Evolutionary conservation across 164 flowering plant genomes (phyloP), one percentile per base, ranked within the genome.

Genomic region (Brasenia schreberi): DNA sequence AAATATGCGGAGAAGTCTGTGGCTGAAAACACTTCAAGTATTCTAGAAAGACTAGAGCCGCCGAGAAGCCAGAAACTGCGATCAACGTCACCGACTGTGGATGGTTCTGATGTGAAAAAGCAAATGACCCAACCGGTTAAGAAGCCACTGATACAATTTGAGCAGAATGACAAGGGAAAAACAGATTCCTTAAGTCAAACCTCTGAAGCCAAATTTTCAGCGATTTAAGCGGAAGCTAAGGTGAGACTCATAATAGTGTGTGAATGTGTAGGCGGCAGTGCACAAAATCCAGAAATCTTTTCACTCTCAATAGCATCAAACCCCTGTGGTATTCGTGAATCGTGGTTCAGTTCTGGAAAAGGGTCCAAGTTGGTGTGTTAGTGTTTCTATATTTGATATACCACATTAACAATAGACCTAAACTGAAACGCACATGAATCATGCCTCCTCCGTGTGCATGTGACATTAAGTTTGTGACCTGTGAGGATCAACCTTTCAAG

Each of bases 31-130:
- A 89, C 95, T 42, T 84, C 87, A 58, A 83, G 85, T 72, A 92
- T 92, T 77, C 72, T 92, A 71, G 98, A 92, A 78, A 85, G 98
- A 67, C 78, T 92, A 60, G 98, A 88, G 72, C 73, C 69, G 23
- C 96, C 95, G 6, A 88, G 72, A 69, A 80, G 77, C 80, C 72
- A 77, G 64, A 88, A 82, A 72, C 42, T 62, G 9, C 18, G 18
- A 5, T 4, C 56, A 45, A 82, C 78, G 72, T 66, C 61, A 63
- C 62, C 69, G 60, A 19, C 67, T 76, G 85, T 11, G 84, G 88
- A 10, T 63, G 64, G 43, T n/a, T 58, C 61, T 19, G 42, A 42
- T 68, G 72, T 74, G 70, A 56, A 58, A 5, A 58, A 5, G 19
- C 33, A 53, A 17, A 71, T 18, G 78, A 78, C 69, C 53, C 72